Evolutionary conservation across 441 rosid species (phyloP).

Genomic region (Aleurites moluccanus): DNA sequence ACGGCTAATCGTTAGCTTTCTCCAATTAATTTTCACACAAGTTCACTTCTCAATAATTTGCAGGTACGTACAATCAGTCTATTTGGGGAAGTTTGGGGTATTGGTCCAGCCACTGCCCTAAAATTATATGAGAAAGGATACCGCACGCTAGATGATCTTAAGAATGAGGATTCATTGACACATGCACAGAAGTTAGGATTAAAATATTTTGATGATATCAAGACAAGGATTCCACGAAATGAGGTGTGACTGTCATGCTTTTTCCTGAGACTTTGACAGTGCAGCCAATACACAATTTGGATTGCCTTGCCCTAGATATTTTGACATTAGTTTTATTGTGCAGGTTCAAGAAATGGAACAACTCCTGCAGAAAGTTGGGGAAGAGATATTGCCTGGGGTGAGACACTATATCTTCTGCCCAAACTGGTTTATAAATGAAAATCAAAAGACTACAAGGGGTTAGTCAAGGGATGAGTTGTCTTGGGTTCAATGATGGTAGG

Average conservation of each 20-base stretch:
- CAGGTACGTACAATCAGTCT: conserved; percentile 80
- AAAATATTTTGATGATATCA: conserved; percentile 86
- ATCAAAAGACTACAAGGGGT: neutral
- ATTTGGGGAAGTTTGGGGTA: conserved; percentile 97
- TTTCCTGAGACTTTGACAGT: conserved; percentile 15
- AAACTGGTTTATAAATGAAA: conserved; percentile 5
- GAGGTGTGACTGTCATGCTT: conserved; percentile 54
- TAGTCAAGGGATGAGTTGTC: neutral
- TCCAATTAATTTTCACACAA: neutral
- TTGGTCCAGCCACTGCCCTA: conserved; percentile 93
- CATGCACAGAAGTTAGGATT: conserved; percentile 78
- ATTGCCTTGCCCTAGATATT: conserved; percentile 12
- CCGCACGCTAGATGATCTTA: conserved; percentile 73
- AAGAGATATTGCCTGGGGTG: conserved; percentile 81
- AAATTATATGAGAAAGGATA: conserved; percentile 91
- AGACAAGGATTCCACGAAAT: conserved; percentile 76
- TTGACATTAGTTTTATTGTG: conserved; percentile 14
- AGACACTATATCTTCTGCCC: conserved; percentile 28
- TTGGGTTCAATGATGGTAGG: neutral
- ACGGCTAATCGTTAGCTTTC: neutral
- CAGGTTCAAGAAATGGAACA: conserved; percentile 89
- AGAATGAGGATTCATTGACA: conserved; percentile 75
- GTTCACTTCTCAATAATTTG: conserved; percentile 20
- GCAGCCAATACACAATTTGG: conserved; percentile 8
- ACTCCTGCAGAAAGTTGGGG: conserved; percentile 70